Conservation (phyloP, 2,329 filamentous ascomycete species). For the Penicillium sp. region DNA sequence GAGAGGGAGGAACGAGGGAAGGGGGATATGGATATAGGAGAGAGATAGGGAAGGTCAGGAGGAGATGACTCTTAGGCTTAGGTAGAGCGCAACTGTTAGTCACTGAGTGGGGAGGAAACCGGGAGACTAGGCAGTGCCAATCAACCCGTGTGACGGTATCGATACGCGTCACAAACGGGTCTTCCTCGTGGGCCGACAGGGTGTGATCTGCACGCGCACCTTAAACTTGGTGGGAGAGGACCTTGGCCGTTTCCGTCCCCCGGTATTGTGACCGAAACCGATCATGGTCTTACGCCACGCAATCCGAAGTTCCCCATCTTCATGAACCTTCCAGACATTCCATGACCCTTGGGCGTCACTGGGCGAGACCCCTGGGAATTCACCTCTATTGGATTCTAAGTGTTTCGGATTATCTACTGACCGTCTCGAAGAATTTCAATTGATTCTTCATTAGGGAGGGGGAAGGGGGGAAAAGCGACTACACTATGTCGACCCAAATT, state of each 20-base stretch:
- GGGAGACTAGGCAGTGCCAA: conserved; percentile 14
- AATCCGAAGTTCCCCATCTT: conserved; percentile 16
- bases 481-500: not conserved
- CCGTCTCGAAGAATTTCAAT: not conserved
- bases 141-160: not conserved
- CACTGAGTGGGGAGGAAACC: conserved; percentile 10
- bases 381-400: not conserved
- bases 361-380: conserved; percentile 1
- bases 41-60: conserved; percentile 17
- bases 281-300: conserved; percentile 8
- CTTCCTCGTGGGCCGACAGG: conserved; percentile 20
- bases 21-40: conserved; percentile 13
- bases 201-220: conserved; percentile 3
- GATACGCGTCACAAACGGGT: conserved; percentile 13
- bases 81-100: not conserved
- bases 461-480: not conserved
- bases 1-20: conserved; percentile 10
- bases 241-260: conserved; percentile 2
- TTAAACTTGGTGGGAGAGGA: not conserved
- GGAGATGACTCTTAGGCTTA: conserved; percentile 8
- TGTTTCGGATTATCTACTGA: not conserved
- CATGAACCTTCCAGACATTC: conserved; percentile 31
- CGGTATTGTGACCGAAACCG: not conserved
- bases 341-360: conserved; percentile 19
- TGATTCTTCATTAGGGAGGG: not conserved